A percentile compares a stretch with the other conserved stretches of the same genome.
Evolutionary conservation across 352 stramenopile genomes (phyloP).

Genomic region (Pythium utonaiense): DNA sequence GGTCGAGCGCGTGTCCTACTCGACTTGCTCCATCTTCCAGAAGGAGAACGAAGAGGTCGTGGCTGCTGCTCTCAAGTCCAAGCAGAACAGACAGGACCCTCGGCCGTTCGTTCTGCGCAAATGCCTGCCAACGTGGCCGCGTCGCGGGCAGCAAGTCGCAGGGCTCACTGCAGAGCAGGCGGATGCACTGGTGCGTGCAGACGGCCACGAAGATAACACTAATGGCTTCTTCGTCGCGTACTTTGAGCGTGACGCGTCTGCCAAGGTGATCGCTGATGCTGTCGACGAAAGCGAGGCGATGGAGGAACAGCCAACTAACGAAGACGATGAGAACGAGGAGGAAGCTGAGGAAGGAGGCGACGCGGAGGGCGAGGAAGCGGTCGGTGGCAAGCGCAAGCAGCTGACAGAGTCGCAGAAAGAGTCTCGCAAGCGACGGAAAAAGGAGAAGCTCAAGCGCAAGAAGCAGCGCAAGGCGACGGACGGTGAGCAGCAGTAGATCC

Average conservation of each 20-base stretch:
- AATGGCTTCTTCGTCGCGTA: slow-evolving; percentile 98
- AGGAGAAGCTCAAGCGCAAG: slow-evolving; percentile 72
- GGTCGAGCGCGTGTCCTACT: slow-evolving; percentile 95
- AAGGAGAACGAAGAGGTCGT: slow-evolving; percentile 97
- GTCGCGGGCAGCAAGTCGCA: slow-evolving; percentile 56
- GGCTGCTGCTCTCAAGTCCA: slow-evolving; percentile 69
- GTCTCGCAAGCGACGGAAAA: slow-evolving; percentile 50
- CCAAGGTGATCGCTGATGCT: slow-evolving; percentile 3
- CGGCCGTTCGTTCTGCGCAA: slow-evolving; percentile 64
- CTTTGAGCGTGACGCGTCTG: slow-evolving; percentile 73
- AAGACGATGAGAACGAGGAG: slow-evolving; percentile 1
- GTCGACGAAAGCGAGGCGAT: neutral
- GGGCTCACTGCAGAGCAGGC: slow-evolving; percentile 63
- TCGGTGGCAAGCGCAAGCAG: slow-evolving; percentile 58
- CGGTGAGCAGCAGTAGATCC: slow-evolving; percentile 1
- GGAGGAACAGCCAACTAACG: neutral
- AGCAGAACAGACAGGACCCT: slow-evolving; percentile 39
- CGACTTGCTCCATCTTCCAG: slow-evolving; percentile 95
- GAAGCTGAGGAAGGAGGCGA: slow-evolving; percentile 1
- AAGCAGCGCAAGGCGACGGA: slow-evolving; percentile 22
- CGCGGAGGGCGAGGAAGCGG: neutral
- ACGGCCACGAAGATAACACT: slow-evolving; percentile 91
- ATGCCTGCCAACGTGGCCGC: slow-evolving; percentile 68
- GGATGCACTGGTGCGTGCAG: slow-evolving; percentile 86
- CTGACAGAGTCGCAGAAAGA: slow-evolving; percentile 64